These are phyloP conservation scores for Paraphysoderma sedebokerense DNA, from an alignment of 371 early-diverging fungal species.

Conservation along the genomic window DNA sequence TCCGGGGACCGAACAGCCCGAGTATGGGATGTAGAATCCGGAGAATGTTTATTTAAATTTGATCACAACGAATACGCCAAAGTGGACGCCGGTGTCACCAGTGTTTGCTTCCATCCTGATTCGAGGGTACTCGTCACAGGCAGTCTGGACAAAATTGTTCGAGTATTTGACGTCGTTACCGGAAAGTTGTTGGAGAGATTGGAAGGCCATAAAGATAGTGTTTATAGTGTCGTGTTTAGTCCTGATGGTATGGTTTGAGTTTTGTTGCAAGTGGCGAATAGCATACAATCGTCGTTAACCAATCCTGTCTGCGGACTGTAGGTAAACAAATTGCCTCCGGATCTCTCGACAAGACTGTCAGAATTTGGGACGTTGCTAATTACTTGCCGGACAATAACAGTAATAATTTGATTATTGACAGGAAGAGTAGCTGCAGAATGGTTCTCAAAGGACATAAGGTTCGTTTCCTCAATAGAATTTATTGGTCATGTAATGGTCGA, in stretches of 20 bases:
- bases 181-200: slow-evolving; percentile 68
- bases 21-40: slow-evolving; percentile 71
- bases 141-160: slow-evolving; percentile 82
- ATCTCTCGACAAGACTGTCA: slow-evolving; percentile 29
- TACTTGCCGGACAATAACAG: slow-evolving; percentile 9
- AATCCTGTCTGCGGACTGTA: no score
- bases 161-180: slow-evolving; percentile 77
- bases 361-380: slow-evolving; percentile 30
- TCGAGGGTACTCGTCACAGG: slow-evolving; percentile 69
- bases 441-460: not conserved
- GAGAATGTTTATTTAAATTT: slow-evolving; percentile 49
- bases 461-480: not conserved
- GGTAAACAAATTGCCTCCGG: slow-evolving; percentile 44
- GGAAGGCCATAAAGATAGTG: slow-evolving; percentile 92
- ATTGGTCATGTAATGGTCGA: not conserved
- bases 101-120: slow-evolving; percentile 78
- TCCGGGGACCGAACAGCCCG: slow-evolving; percentile 85
- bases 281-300: no score
- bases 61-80: slow-evolving; percentile 55
- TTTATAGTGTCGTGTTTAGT: slow-evolving; percentile 90
- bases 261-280: no score
- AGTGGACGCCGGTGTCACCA: slow-evolving; percentile 88
- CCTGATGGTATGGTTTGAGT: no score
- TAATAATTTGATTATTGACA: no score
- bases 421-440: not conserved